Evolutionary conservation across 1,284 basidiomycete species (phyloP).

Genomic region (Ceratobasidium theobromae): DNA sequence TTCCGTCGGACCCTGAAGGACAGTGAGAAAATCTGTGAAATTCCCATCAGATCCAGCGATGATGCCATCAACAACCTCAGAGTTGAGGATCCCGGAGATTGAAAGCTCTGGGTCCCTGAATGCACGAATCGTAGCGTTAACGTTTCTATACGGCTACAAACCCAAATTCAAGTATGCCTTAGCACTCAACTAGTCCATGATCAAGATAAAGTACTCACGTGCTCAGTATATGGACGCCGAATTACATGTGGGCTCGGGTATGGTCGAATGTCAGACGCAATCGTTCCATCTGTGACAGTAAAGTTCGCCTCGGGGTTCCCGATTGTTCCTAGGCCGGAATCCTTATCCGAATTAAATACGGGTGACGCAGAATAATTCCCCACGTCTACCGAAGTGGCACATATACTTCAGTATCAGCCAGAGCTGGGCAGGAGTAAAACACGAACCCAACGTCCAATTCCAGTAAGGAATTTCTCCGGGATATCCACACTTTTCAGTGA

Average conservation of each 20-base stretch:
- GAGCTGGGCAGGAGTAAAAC: not conserved
- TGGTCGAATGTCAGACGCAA: slow-evolving; percentile 6
- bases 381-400: not conserved
- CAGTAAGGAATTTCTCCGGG: slow-evolving; percentile 28
- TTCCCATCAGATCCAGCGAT: too few species aligned
- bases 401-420: not conserved
- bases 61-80: too few species aligned
- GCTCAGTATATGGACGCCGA: too few species aligned
- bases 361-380: slow-evolving; percentile 1
- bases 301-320: slow-evolving; percentile 7
- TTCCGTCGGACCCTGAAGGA: too few species aligned
- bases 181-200: too few species aligned
- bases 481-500: slow-evolving; percentile 22
- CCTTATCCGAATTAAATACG: not conserved
- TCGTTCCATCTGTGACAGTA: slow-evolving; percentile 25
- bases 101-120: too few species aligned
- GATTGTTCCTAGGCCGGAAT: slow-evolving; percentile 23
- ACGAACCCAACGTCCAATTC: slow-evolving; percentile 29
- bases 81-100: too few species aligned
- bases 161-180: too few species aligned
- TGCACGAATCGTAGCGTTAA: too few species aligned
- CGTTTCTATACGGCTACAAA: too few species aligned
- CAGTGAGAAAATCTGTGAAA: too few species aligned
- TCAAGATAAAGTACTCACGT: too few species aligned
- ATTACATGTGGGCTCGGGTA: slow-evolving; percentile 25